Evolutionary conservation across 2,329 filamentous ascomycete species (phyloP).

Genomic region (Cercospora zeae-maydis): DNA sequence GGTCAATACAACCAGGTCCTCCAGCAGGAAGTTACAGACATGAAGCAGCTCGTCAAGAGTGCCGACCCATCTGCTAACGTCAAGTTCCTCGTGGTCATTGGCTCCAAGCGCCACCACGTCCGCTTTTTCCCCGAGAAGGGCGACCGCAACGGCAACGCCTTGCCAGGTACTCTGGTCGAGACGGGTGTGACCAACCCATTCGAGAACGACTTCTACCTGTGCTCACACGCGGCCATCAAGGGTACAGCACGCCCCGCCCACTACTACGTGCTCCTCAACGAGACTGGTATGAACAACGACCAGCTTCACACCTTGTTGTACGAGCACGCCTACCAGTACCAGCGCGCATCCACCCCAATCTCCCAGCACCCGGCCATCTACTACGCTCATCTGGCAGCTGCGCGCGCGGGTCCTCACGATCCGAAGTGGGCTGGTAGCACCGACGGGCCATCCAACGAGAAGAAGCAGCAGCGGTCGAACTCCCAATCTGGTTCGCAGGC

Average conservation of each 20-base stretch:
- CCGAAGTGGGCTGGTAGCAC: conserved; percentile 38
- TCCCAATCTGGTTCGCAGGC: conserved; percentile 21
- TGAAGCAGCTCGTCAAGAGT: conserved; percentile 53
- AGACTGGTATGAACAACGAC: conserved; percentile 64
- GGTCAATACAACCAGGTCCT: conserved; percentile 80
- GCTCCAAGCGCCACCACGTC: conserved; percentile 90
- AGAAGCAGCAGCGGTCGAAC: conserved; percentile 14
- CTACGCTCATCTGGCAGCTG: conserved; percentile 87
- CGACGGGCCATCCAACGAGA: conserved; percentile 20
- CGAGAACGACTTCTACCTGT: conserved; percentile 82
- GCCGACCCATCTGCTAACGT: conserved; percentile 44
- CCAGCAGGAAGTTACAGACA: conserved; percentile 68
- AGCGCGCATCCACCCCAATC: conserved; percentile 86
- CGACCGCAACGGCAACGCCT: conserved; percentile 75
- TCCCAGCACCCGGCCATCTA: conserved; percentile 87
- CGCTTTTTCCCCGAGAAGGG: conserved; percentile 76
- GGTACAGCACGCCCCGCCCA: conserved; percentile 82
- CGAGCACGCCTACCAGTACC: conserved; percentile 91
- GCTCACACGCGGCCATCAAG: conserved; percentile 76
- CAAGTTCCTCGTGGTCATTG: conserved; percentile 81
- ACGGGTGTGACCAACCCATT: conserved; percentile 84
- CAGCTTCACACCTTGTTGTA: conserved; percentile 86
- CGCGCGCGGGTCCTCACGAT: conserved; percentile 75
- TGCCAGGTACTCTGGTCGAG: conserved; percentile 86
- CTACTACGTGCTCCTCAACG: conserved; percentile 85